Base-by-base conservation (phyloP, 2,329 filamentous ascomycete species). In the Davidsoniella virescens region DNA sequence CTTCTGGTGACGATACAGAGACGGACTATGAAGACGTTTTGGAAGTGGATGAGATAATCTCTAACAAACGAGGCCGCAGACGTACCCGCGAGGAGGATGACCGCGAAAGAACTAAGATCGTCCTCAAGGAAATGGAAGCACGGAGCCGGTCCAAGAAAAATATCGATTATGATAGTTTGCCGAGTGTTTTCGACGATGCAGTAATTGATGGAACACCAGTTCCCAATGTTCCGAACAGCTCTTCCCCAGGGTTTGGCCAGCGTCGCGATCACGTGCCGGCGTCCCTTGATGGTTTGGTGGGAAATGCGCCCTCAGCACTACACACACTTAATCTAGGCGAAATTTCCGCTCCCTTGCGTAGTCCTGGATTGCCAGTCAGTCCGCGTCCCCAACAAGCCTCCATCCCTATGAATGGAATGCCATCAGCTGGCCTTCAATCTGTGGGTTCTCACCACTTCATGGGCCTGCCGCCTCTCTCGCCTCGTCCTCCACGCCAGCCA, bases 61-160 rank as follows among this genome's bases (percentile, higher is more conserved):
- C 73, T 36, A 69, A 74, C 10, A 68, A 78, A 48, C 75, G 88
- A 54, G 90, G 87, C 7, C 76, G 87, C 53, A 74, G 86, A 57
- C 86, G 83, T 63, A 94, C 87, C 2, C 76, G 88, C 48, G 87
- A 90, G 62, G 86, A 94, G 54, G 88, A 95, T 59, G 87, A 95
- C 57, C 73, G 73, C 50, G 76, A 86, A 50, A 78, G 88, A 44
- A 85, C 90, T 60, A 70, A 78, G 12, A 63, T 80, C n/a, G 77
- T 75, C 1, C 62, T 75, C 44, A 73, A 78, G 59, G 80, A 87
- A 58, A 76, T 81, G 10, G 81, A 86, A 59, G 71, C 74, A 25
- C 74, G 82, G 52, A 87, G 83, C 62, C 66, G 76, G 26, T 88
- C 84, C 0, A 85, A 84, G 62, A 86, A 84, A 69, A 80, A 72